Conservation (phyloP, 1,284 basidiomycete species). For the Leccinum fallax region DNA sequence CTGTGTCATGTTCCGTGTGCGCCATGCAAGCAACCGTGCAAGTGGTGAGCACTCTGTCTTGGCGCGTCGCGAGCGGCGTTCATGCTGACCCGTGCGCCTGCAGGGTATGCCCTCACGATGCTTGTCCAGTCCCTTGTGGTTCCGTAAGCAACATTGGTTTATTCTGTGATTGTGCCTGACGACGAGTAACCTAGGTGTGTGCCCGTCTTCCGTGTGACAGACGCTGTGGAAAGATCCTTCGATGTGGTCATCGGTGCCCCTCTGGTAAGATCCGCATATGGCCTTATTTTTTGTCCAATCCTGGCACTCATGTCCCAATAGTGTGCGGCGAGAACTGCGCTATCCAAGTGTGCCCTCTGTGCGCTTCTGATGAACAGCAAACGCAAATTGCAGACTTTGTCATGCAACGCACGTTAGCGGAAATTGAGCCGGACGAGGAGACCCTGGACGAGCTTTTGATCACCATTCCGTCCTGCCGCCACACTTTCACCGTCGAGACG, state of each 20-base stretch:
- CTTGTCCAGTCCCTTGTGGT: conserved; percentile 69
- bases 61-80: neutral
- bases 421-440: conserved; percentile 47
- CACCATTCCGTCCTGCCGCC: conserved; percentile 60
- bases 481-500: conserved; percentile 72
- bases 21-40: conserved; percentile 64
- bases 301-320: conserved; percentile 27
- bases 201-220: conserved; percentile 66
- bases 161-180: neutral
- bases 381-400: conserved; percentile 58
- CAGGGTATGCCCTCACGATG: conserved; percentile 56
- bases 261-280: conserved; percentile 48
- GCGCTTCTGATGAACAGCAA: conserved; percentile 41
- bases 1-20: conserved; percentile 60
- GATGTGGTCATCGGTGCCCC: conserved; percentile 69
- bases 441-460: conserved; percentile 57
- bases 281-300: neutral
- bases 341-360: conserved; percentile 56
- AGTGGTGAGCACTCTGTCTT: conserved; percentile 44
- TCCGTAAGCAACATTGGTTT: conserved; percentile 48
- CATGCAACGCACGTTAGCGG: conserved; percentile 51
- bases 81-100: neutral
- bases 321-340: conserved; percentile 72
- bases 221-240: conserved; percentile 49
- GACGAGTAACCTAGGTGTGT: conserved; percentile 54